Evolutionary conservation across 1,139 yeast species (phyloP).

Genomic region (Petasospora fabianii): DNA sequence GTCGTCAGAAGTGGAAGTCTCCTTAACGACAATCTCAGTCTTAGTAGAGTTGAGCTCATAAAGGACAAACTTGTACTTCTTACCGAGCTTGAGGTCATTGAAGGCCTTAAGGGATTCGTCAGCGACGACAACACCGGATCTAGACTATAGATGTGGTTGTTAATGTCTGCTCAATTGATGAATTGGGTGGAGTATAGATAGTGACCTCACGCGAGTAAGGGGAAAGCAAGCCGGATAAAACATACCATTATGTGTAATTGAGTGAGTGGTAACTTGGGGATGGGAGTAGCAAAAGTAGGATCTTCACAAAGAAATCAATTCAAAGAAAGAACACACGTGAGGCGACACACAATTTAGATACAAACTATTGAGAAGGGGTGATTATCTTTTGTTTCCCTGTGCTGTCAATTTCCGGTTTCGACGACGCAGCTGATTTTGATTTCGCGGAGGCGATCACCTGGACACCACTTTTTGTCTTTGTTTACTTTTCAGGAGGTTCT

Average conservation of each 20-base stretch:
- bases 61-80: constrained; percentile 79
- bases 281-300: too few relatives aligned
- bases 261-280: too few relatives aligned
- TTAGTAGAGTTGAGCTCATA: constrained; percentile 77
- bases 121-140: constrained; percentile 71
- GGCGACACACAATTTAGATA: too few relatives aligned
- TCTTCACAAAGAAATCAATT: too few relatives aligned
- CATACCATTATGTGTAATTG: not conserved
- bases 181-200: not conserved
- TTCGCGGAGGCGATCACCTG: too few relatives aligned
- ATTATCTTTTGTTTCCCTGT: too few relatives aligned
- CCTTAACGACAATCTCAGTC: constrained; percentile 87
- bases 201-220: constrained; percentile 44
- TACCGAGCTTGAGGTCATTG: constrained; percentile 94
- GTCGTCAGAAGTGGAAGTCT: constrained; percentile 67
- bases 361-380: too few relatives aligned
- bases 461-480: constrained; percentile 39
- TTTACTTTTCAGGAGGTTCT: not conserved
- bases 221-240: not conserved
- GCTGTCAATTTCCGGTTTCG: too few relatives aligned
- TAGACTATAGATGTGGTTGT: constrained; percentile 21
- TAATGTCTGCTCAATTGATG: not conserved
- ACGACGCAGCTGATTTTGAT: too few relatives aligned
- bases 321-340: too few relatives aligned
- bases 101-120: constrained; percentile 91